Conservation (phyloP, 2,329 filamentous ascomycete genomes). For the Fusarium protoensiforme region DNA sequence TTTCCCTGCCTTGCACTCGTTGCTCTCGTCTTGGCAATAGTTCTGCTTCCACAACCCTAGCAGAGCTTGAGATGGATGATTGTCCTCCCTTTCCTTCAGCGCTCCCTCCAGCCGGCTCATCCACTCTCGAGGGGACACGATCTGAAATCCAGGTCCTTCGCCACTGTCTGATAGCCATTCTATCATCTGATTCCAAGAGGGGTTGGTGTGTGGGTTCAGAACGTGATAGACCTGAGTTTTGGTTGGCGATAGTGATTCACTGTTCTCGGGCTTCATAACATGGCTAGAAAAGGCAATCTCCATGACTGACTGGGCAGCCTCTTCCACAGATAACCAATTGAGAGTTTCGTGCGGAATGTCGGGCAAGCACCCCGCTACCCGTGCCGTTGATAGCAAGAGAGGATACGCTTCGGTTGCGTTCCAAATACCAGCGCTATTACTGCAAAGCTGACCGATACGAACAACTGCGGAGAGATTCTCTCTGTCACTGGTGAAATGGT, state of each 20-base stretch:
- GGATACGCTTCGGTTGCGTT: slow-evolving; percentile 64
- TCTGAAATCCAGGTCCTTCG: neutral
- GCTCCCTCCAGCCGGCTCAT: slow-evolving; percentile 23
- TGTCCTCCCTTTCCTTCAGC: neutral
- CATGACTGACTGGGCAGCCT: slow-evolving; percentile 53
- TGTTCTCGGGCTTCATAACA: too few species aligned
- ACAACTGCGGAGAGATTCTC: slow-evolving; percentile 45
- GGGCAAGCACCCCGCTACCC: slow-evolving; percentile 51
- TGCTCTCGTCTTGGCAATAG: neutral
- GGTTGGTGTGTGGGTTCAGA: slow-evolving; percentile 31
- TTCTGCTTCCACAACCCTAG: slow-evolving; percentile 37
- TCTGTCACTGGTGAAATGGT: slow-evolving; percentile 19
- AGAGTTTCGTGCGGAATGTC: slow-evolving; percentile 44
- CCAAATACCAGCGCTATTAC: slow-evolving; percentile 61
- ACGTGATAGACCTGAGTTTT: slow-evolving; percentile 35
- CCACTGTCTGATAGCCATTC: slow-evolving; percentile 24
- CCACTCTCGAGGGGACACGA: slow-evolving; percentile 25
- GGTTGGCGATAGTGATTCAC: neutral
- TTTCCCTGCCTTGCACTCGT: fast-evolving
- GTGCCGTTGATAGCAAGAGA: slow-evolving; percentile 59
- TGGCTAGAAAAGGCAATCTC: slow-evolving; percentile 43
- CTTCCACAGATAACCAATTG: slow-evolving; percentile 61
- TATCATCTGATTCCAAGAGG: slow-evolving; percentile 35
- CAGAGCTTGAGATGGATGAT: slow-evolving; percentile 38
- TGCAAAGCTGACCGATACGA: slow-evolving; percentile 63